Base-by-base conservation (phyloP, 805 yeast species). In the Isabelozyma gotoi region DNA sequence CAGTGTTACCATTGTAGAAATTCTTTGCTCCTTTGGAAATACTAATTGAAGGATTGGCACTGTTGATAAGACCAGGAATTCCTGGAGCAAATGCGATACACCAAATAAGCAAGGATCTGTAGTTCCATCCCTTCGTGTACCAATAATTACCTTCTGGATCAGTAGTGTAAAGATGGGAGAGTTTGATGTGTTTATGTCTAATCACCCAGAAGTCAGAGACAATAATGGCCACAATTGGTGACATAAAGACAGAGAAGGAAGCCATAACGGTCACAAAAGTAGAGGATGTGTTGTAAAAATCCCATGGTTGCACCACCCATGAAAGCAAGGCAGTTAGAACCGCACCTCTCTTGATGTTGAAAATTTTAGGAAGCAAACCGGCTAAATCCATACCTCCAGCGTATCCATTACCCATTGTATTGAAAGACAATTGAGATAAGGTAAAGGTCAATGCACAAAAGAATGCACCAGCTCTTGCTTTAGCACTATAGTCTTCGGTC, bases 311-410 rank as follows among this genome's bases (percentile, higher is more conserved):
- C 15, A 52, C 57, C 27, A 48, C 51, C 59, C 59, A 54, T 33
- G 57, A 52, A 14, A 55, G 39, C 5, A 54, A 17, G 7, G 56
- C 55, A 12, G 58, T 53, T 10, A 55, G 32, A 3, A 55, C 31
- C 21, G 78, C 73, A 16, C 82, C 84, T 35, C 80, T 58, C 35
- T 62, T 62, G 38, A 76, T 72, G 48, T 69, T 69, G 47, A 76
- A 53, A 46, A 64, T 71, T 43, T 62, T 59, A 14, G 80, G 80
- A 39, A 67, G 62, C 46, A 77, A 50, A 38, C 73, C 80, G 19
- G 78, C 71, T 49, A 78, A 50, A 47, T 77, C 81, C 64, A 75
- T 78, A 14, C 79, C 80, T 10, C 77, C 77, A 70, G 59, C 65
- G 85, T 82, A 58, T 84, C 88, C 55, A 45, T 52, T 52, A n/a